Base-by-base conservation (phyloP, 1,284 basidiomycete species). In the Filobasidium uniguttulatum region DNA sequence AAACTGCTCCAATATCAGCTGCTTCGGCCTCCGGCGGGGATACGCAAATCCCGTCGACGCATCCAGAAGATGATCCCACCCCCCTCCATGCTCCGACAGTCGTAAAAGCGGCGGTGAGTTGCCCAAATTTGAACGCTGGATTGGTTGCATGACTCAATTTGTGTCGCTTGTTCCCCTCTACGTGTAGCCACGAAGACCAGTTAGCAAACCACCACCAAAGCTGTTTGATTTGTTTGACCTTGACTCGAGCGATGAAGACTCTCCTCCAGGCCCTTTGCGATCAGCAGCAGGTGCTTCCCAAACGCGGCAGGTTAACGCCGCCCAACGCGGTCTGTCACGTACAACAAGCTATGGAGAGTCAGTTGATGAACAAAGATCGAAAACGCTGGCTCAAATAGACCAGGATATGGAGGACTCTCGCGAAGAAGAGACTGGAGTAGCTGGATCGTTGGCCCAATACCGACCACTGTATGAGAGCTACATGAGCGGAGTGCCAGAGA, bases 291-390 rank as follows among this genome's bases (percentile, higher is more conserved):
- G 23, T 34, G 43, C 47, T 10, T n/a, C 15, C 19, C 6, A 35
- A 40, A 17, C 48, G 48, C 20, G 33, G 19, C 14, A 26, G 12
- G 22, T 38, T 47, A 4, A 49, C 15, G 19, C 31, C 37, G 5
- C 50, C 53, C 8, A 52, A 53, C 5, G 29, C 50, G 14, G 52
- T 44, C 25, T 54, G 54, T 64, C 90, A 87, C 59, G 79, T 83
- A 48, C 79, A 81, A 62, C 41, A 37, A 38, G 40, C 45, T 15
- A 41, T 52, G 14, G 31, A 47, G 17, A 28, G 47, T n/a, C 47
- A 49, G 29, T 41, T 41, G 30, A 31, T 26, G 19, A 28, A 48
- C 3, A 19, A 28, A 26, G 40, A 23, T 37, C 50, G 5, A 40
- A 38, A 47, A 30, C 23, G 29, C 19, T 31, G 14, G n/a, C 15